Evolutionary conservation across 495 filamentous ascomycete species (phyloP), one percentile per base, ranked within the genome.

Genomic region (Jackrogersella minutella): DNA sequence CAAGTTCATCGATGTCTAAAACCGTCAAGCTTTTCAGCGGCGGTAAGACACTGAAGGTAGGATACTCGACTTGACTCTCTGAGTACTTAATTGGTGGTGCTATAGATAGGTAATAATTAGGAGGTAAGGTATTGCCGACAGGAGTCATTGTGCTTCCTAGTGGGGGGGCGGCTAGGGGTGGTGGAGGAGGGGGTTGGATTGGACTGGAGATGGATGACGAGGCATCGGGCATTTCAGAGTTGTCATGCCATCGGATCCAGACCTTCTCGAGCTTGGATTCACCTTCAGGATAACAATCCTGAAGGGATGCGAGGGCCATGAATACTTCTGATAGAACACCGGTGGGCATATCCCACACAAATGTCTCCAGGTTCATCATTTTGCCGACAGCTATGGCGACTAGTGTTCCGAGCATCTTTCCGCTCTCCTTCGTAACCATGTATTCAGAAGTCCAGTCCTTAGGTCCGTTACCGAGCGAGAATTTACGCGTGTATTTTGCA

Each of bases 321-420:
- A 94, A 98, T 26, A 96, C 89, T 68, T 96, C 92, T 47, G 93
- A 85, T 37, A 94, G 77, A 21, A 97, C 89, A 0, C 94, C 94
- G 0, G 93, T 97, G 0, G 93, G 92, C 93, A 97, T 97, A 73
- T 98, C 93, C 94, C 94, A 98, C 9, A 93, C 81, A 69, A 98
- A 98, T 0, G 88, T 88, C 75, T 98, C 93, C 16, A 98, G 84
- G 64, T 93, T 93, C 19, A 88, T 81, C 94, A 97, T 97, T 56
- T 91, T 87, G 26, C 88, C 86, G 21, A 97, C 82, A 3, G 93
- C 91, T 66, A 94, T 77, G 11, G 93, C 92, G n/a, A 96, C 92
- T 39, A 97, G 77, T 10, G 92, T 96, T 14, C 93, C 93, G 6
- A 98, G 84, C 91, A 97, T 93, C 76, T 96, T 97, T 0, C 93